These are phyloP conservation scores for Sarocladium strictum DNA, from an alignment of 2,329 filamentous ascomycete species.

Conservation along the genomic window DNA sequence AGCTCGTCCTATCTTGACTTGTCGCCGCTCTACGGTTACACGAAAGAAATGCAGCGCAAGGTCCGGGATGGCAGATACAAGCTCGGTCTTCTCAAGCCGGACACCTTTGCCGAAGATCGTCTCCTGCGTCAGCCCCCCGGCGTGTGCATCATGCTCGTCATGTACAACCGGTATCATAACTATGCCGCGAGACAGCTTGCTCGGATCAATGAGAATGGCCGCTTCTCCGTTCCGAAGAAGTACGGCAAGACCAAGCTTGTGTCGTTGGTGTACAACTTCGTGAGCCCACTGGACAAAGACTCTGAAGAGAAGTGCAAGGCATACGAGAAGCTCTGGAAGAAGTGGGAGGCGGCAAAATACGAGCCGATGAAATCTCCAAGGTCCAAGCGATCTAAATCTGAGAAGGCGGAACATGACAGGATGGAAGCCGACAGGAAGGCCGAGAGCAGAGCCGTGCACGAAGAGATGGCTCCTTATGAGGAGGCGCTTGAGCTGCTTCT, in stretches of 20 bases:
- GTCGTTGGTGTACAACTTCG: background rate
- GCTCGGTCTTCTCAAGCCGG: slow-evolving; percentile 64
- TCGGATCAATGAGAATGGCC: slow-evolving; percentile 60
- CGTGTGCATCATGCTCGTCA: slow-evolving; percentile 60
- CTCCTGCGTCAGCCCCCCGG: slow-evolving; percentile 62
- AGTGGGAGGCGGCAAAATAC: background rate
- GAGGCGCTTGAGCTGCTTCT: background rate
- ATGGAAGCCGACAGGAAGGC: background rate
- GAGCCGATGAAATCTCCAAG: background rate
- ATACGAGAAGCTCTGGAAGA: background rate
- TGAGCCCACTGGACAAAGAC: background rate
- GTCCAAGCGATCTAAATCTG: background rate
- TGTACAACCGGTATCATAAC: slow-evolving; percentile 68
- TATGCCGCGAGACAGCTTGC: slow-evolving; percentile 57
- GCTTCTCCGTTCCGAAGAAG: slow-evolving; percentile 43
- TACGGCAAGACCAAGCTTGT: background rate
- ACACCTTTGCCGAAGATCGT: slow-evolving; percentile 62
- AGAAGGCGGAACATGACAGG: background rate
- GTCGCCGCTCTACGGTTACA: slow-evolving; percentile 65
- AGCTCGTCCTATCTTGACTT: slow-evolving; percentile 73
- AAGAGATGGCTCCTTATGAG: background rate
- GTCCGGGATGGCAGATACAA: slow-evolving; percentile 50
- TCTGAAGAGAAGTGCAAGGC: background rate
- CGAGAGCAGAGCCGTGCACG: background rate
- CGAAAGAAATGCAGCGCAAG: slow-evolving; percentile 53